A percentile compares a stretch with the other conserved stretches of the same genome.
These are phyloP conservation scores for Rhodotorula graminis DNA, from an alignment of 768 basidiomycete species.

Conservation along the genomic window DNA sequence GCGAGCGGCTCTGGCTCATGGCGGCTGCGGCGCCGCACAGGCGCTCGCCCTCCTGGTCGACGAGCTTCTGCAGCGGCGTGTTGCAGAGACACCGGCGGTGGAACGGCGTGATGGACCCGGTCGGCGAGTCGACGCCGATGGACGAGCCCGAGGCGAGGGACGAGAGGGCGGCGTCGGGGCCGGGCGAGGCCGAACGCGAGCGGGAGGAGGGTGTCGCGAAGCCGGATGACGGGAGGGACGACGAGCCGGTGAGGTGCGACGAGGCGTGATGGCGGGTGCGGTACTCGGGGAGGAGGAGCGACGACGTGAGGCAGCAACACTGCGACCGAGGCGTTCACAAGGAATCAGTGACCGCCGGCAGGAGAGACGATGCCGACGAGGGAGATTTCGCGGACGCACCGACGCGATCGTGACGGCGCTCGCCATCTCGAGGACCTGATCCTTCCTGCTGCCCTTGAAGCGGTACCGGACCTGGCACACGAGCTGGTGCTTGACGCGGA, in stretches of 20 bases:
- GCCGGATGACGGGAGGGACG: neutral
- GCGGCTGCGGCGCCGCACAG: conserved; percentile 16
- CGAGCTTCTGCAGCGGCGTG: conserved; percentile 15
- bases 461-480: conserved; percentile 30
- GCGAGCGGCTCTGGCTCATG: neutral
- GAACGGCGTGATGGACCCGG: conserved; percentile 18
- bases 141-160: neutral
- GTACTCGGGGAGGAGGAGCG: conserved; percentile 27
- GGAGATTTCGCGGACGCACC: neutral
- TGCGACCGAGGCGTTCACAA: neutral
- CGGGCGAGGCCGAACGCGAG: conserved; percentile 1
- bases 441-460: conserved; percentile 19
- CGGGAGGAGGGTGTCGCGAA: neutral
- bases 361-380: too few species aligned
- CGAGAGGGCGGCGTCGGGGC: neutral
- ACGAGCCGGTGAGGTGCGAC: neutral
- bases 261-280: conserved; percentile 5
- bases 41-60: conserved; percentile 24
- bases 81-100: conserved; percentile 37
- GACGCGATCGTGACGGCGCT: conserved; percentile 27
- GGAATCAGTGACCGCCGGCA: too few species aligned
- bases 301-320: conserved; percentile 34
- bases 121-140: conserved; percentile 11
- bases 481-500: conserved; percentile 23
- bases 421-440: conserved; percentile 21